Conservation (phyloP, 2,329 filamentous ascomycete species). For the Ceratocystis ficicola region DNA sequence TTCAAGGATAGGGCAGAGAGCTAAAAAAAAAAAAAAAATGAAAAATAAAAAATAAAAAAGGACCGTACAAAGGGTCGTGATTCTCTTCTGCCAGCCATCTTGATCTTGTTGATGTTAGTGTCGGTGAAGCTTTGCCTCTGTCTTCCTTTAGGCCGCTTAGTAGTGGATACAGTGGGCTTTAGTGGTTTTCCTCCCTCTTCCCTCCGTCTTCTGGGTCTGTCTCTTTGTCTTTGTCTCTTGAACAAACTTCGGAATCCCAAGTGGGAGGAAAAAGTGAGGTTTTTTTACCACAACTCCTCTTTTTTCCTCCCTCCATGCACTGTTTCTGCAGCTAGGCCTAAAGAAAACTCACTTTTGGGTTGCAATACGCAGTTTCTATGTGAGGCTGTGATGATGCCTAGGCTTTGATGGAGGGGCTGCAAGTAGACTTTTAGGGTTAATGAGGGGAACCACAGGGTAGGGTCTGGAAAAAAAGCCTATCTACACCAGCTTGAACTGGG, state of each 20-base stretch:
- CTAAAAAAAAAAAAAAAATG: background rate
- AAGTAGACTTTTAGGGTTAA: background rate
- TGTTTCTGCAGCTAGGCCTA: conserved; percentile 3
- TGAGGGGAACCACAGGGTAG: background rate
- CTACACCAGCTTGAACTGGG: no score
- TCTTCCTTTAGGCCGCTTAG: no score
- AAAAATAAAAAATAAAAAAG: no score
- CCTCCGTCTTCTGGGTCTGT: background rate
- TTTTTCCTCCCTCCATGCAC: background rate
- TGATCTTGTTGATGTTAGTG: background rate
- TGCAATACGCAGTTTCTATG: background rate
- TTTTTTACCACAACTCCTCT: background rate
- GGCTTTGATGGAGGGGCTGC: background rate
- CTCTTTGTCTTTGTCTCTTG: background rate
- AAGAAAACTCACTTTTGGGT: background rate
- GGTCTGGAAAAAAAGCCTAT: background rate
- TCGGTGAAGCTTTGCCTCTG: background rate
- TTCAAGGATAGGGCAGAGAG: background rate
- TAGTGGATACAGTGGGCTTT: background rate
- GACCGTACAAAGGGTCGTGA: background rate
- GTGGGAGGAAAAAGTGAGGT: background rate
- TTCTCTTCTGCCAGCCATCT: background rate
- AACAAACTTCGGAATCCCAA: background rate
- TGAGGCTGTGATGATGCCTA: background rate
- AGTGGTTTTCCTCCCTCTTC: background rate